Conservation (phyloP, 2,329 filamentous ascomycete species). For the Ceratocystiopsis sp. region DNA sequence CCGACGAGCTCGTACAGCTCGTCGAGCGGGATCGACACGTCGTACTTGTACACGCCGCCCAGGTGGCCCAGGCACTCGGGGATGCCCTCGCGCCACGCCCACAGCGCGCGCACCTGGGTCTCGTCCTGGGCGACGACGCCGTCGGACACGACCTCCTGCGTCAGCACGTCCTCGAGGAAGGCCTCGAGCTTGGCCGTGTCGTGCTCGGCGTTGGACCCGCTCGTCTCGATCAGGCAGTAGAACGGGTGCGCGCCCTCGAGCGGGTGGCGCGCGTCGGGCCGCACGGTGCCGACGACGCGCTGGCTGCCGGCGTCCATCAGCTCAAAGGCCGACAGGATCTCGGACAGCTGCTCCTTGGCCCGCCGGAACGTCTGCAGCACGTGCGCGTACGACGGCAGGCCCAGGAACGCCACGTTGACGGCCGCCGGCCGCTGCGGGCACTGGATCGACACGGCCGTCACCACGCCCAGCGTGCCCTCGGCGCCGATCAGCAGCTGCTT, state of each 20-base stretch:
- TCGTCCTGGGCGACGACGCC: slow-evolving; percentile 88
- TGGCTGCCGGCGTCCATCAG: slow-evolving; percentile 85
- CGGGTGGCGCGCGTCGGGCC: slow-evolving; percentile 60
- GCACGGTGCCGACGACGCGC: slow-evolving; percentile 51
- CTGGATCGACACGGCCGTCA: slow-evolving; percentile 77
- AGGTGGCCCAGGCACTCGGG: slow-evolving; percentile 77
- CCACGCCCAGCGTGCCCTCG: slow-evolving; percentile 87
- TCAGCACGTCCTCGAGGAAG: slow-evolving; percentile 83
- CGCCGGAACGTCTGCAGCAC: slow-evolving; percentile 73
- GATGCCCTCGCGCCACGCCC: slow-evolving; percentile 88
- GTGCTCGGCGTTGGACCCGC: slow-evolving; percentile 84
- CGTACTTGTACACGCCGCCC: slow-evolving; percentile 97
- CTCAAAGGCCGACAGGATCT: slow-evolving; percentile 95
- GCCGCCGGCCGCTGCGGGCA: slow-evolving; percentile 78
- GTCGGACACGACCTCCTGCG: slow-evolving; percentile 68
- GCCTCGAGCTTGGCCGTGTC: slow-evolving; percentile 79
- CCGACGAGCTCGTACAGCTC: slow-evolving; percentile 83
- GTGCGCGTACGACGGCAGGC: slow-evolving; percentile 77
- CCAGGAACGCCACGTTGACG: slow-evolving; percentile 90
- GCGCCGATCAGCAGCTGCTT: slow-evolving; percentile 95
- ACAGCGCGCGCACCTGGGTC: slow-evolving; percentile 71
- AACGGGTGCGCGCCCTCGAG: slow-evolving; percentile 77
- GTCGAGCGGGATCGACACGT: slow-evolving; percentile 78
- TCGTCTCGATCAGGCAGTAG: slow-evolving; percentile 94
- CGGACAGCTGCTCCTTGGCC: slow-evolving; percentile 76